Percentiles rank a stretch among this genome's conserved stretches.
Evolutionary conservation across 192 early-diverging fungal genomes (phyloP).

Genomic region (Coemansia reversa): DNA sequence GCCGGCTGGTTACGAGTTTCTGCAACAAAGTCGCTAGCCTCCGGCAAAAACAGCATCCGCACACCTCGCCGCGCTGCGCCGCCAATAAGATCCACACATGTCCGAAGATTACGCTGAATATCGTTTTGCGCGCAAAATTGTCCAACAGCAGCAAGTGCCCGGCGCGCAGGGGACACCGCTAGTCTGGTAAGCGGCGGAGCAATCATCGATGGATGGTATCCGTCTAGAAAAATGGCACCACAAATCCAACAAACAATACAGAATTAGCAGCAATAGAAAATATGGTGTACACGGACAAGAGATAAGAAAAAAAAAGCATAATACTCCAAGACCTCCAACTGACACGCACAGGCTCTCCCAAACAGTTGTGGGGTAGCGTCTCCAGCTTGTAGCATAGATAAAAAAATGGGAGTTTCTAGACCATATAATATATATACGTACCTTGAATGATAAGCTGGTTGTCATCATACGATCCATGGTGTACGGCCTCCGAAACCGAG

Average conservation of each 20-base stretch:
- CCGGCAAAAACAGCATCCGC: constrained; percentile 80
- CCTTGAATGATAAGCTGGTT: constrained; percentile 46
- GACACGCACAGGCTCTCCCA: background rate
- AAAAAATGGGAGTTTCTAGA: background rate
- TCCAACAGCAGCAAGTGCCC: constrained; percentile 60
- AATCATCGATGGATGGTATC: constrained; percentile 41
- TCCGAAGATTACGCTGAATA: constrained; percentile 59
- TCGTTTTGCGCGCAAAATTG: constrained; percentile 70
- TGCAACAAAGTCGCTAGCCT: constrained; percentile 80
- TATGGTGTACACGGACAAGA: background rate
- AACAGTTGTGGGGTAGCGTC: background rate
- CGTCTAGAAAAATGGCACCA: constrained; percentile 17
- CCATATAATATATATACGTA: constrained; percentile 5
- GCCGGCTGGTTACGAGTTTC: constrained; percentile 54
- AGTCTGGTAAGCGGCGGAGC: constrained; percentile 30
- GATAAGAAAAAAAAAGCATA: constrained; percentile 6
- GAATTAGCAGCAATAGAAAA: background rate
- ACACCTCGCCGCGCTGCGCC: constrained; percentile 60
- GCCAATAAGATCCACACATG: constrained; percentile 60
- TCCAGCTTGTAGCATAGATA: background rate
- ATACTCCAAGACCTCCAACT: background rate
- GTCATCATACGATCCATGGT: constrained; percentile 32
- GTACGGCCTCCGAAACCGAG: constrained; percentile 31
- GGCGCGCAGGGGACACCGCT: constrained; percentile 27
- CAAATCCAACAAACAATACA: background rate